These are phyloP conservation scores for Kwoniella botswanensis DNA, from an alignment of 768 basidiomycete species.

Conservation along the genomic window DNA sequence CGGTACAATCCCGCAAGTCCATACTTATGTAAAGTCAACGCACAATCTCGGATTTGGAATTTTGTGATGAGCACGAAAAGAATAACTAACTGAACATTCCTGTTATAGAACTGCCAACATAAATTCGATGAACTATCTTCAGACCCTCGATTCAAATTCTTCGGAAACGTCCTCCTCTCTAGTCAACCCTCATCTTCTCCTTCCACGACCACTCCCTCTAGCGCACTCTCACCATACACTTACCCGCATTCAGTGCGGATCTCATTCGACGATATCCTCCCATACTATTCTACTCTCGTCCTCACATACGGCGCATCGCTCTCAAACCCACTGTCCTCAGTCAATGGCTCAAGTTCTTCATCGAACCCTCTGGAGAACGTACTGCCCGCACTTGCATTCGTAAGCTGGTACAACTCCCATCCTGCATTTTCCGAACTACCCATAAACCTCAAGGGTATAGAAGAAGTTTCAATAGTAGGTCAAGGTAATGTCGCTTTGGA, in stretches of 20 bases:
- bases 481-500: constrained; percentile 96
- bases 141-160: constrained; percentile 84
- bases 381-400: constrained; percentile 77
- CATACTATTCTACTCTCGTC: constrained; percentile 81
- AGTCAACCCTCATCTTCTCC: constrained; percentile 40
- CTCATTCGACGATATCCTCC: constrained; percentile 67
- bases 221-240: constrained; percentile 54
- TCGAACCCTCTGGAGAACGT: constrained; percentile 60
- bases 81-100: background rate
- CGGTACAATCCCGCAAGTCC: too few relatives aligned
- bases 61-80: too few relatives aligned
- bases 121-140: constrained; percentile 83
- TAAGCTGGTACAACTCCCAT: constrained; percentile 96
- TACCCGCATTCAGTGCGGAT: constrained; percentile 67
- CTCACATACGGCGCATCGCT: constrained; percentile 84
- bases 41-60: too few relatives aligned
- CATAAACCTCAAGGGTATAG: constrained; percentile 64
- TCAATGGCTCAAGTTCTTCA: constrained; percentile 62
- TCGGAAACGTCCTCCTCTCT: constrained; percentile 75
- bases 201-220: constrained; percentile 16
- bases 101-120: constrained; percentile 85
- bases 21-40: too few relatives aligned
- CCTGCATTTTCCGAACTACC: constrained; percentile 72
- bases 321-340: constrained; percentile 63
- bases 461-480: constrained; percentile 83